phyloP scores from a whole-genome alignment of 139 green algal genomes.

The Closterium sp. region DNA sequence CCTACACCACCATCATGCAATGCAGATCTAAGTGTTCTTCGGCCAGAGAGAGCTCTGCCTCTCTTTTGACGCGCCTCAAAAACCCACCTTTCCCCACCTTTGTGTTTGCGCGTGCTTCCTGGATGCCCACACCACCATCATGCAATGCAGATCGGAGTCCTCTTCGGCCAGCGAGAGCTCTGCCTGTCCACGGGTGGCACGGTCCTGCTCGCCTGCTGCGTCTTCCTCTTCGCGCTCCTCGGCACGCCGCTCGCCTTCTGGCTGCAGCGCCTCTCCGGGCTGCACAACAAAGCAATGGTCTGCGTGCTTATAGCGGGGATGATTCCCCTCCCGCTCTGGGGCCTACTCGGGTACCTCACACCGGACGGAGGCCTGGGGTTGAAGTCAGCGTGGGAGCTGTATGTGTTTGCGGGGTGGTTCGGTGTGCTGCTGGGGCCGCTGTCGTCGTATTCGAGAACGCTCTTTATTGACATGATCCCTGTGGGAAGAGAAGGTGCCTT shows the following conservation, averaged over 20 bases:
- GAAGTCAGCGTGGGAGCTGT: conserved; percentile 30
- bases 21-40: no score
- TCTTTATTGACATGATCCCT: conserved; percentile 39
- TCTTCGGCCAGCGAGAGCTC: conserved; percentile 26
- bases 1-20: conserved; percentile 27
- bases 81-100: no score
- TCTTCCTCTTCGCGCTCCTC: background rate
- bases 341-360: background rate
- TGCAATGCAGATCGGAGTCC: background rate
- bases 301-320: conserved; percentile 7
- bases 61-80: no score
- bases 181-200: conserved; percentile 11
- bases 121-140: no score
- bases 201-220: conserved; percentile 4
- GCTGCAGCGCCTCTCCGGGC: background rate
- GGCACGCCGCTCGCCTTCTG: background rate
- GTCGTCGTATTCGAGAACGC: conserved; percentile 16
- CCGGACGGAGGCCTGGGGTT: conserved; percentile 1
- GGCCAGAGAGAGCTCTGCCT: no score
- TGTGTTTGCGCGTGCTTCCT: no score
- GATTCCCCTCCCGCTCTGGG: conserved; percentile 26
- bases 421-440: conserved; percentile 9
- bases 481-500: conserved; percentile 18
- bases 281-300: conserved; percentile 31
- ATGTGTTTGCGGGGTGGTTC: conserved; percentile 29